phyloP scores from a whole-genome alignment of 2,329 filamentous ascomycete species.

The Graphiopsis chlorocephala region DNA sequence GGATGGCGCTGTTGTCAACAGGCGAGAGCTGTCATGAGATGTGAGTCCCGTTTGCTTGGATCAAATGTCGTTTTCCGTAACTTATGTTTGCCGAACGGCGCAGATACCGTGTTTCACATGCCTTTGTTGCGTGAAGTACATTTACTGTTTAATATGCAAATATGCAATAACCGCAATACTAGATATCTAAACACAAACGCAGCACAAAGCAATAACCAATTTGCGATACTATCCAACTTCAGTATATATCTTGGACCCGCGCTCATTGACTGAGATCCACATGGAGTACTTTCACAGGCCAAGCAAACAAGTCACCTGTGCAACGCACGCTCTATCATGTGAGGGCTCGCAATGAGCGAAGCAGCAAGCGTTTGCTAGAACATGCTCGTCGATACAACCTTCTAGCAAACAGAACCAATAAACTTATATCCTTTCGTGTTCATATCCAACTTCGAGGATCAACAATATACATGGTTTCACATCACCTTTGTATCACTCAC shows the following conservation, averaged over 20 bases:
- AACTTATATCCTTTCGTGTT: background rate
- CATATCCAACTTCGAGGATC: background rate
- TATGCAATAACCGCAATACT: too few species aligned
- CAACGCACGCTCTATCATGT: background rate
- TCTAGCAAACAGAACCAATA: background rate
- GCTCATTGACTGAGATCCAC: background rate
- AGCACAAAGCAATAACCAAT: too few species aligned
- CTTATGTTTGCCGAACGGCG: too few species aligned
- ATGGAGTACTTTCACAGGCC: background rate
- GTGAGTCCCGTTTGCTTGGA: background rate
- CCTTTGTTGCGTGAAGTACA: background rate
- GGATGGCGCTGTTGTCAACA: background rate
- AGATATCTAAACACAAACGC: too few species aligned
- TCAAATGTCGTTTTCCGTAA: background rate
- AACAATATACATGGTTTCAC: background rate
- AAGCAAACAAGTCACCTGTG: background rate
- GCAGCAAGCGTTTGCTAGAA: background rate
- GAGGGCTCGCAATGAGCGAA: background rate
- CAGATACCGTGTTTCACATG: background rate
- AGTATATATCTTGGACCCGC: background rate
- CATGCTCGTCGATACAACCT: background rate
- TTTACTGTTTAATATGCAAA: too few species aligned
- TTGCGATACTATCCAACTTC: background rate
- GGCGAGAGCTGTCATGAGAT: slow-evolving; percentile 5
- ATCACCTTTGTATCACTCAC: background rate